Evolutionary conservation across 2,329 filamentous ascomycete genomes (phyloP), one percentile per base, ranked within the genome.

Genomic region (Fusarium nanum): DNA sequence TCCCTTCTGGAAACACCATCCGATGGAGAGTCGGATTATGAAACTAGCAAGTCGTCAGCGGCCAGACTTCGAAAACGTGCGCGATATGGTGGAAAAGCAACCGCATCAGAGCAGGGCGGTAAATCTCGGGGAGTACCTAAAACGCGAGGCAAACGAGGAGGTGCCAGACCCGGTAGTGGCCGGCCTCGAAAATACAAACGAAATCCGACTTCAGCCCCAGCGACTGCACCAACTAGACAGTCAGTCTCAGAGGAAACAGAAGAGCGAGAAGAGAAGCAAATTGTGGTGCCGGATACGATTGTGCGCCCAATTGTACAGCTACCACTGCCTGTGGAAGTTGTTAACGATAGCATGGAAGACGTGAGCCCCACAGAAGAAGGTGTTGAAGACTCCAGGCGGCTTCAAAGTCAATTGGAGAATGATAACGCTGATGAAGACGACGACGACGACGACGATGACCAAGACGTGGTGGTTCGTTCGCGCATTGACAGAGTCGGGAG

Each of bases 101-200:
- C 42, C 11, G 41, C 32, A 32, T 40, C 60, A 5, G 64, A 66
- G 16, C 62, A 60, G 14, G 52, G 56, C 37, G 67, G 49, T 18
- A 73, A 73, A 53, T 28, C 57, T 54, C 60, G 67, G 59, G 73
- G 68, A 22, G 72, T 73, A 47, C 70, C 69, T 16, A 80, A 80
- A 68, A 72, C 75, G 27, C 70, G 76, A 25, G 79, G 79, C 37
- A 81, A 81, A 64, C 76, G 79, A 42, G 80, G 79, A 32, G 80
- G 80, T 10, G 80, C 79, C 30, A 75, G 79, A 47, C 80, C 80
- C 7, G 79, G 80, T 13, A 81, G 80, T 60, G 80, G 80, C 28
- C 75, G 80, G 47, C 80, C 80, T 74, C 79, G 80, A 72, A 81
- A 81, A 70, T 78, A 81, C 41, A 79, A 78, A 32, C 76, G 76